Base-by-base conservation (phyloP, 805 yeast genomes). In the Metschnikowia borealis region DNA sequence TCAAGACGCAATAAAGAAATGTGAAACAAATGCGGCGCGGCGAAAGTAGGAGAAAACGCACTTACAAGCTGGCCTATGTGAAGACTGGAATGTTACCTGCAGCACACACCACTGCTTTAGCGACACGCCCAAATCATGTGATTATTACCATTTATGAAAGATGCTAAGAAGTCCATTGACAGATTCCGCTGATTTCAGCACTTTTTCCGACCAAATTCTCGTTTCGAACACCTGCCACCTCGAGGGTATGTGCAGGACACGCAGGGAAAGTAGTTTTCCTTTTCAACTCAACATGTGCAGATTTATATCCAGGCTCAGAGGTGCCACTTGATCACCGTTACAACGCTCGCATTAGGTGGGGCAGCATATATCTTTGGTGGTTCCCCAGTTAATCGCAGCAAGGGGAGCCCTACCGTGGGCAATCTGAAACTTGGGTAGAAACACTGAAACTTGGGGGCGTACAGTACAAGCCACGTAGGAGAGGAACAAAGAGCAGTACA, bases 1-100 rank as follows among this genome's bases (percentile, higher is more conserved):
- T 44, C 46, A 44, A 44, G 33, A 34, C 38, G 46, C 38, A 34
- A 44, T 36, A 34, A 36, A 36, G 46, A 44, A 44, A 44, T 44
- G 34, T 44, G 46, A 44, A 44, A 44, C 46, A 44, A 44, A 44
- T 44, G 39, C 38, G 31, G 33, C 46, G 46, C 46, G 46, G 33
- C 39, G 39, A 35, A 35, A 26, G 39, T 14, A 33, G 39, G 39
- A 23, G 46, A 35, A 18, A 33, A 44, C 38, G 45, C 45, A 42
- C 45, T 31, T 21, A n/a, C 45, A 17, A 33, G 33, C 21, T 14
- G 5, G 13, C 37, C 45, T 37, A 14, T n/a, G 23, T 42, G 29
- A 23, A 38, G 31, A 23, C 41, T n/a, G 32, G 41, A 38, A 38
- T 38, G 41, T n/a, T 23, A 15, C 32, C 8, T 23, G 41, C 34